Evolutionary conservation across 2,329 filamentous ascomycete species (phyloP).

Genomic region (Falciphora oryzae): DNA sequence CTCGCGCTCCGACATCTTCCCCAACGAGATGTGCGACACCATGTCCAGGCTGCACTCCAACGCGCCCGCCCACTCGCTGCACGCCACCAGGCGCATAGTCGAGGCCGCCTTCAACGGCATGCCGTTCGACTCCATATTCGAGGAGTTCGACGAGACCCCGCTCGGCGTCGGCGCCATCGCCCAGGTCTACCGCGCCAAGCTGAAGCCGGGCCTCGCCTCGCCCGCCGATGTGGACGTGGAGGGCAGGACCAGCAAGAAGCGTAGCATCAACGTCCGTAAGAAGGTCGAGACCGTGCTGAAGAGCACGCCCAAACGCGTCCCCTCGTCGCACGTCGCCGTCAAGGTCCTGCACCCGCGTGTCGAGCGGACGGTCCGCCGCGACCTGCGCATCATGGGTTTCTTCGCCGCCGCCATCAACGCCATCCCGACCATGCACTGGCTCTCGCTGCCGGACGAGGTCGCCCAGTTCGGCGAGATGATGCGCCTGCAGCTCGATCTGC

Average conservation of each 20-base stretch:
- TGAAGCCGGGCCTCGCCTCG: constrained; percentile 71
- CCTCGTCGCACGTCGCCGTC: constrained; percentile 88
- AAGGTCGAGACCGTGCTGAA: constrained; percentile 86
- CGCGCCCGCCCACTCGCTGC: constrained; percentile 83
- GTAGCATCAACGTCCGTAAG: constrained; percentile 58
- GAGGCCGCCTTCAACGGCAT: constrained; percentile 75
- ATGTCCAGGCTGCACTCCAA: constrained; percentile 96
- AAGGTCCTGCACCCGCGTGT: constrained; percentile 93
- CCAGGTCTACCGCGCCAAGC: constrained; percentile 92
- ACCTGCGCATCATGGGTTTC: constrained; percentile 88
- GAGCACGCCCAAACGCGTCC: constrained; percentile 75
- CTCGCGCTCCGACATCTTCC: constrained; percentile 93
- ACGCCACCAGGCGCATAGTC: constrained; percentile 72
- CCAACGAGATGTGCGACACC: constrained; percentile 80
- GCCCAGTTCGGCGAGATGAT: constrained; percentile 97
- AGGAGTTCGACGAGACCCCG: constrained; percentile 86
- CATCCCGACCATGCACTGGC: constrained; percentile 93
- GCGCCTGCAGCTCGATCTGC: constrained; percentile 90
- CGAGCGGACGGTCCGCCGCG: constrained; percentile 82
- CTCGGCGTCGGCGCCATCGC: constrained; percentile 94
- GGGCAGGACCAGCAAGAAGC: constrained; percentile 13
- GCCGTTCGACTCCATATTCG: constrained; percentile 84
- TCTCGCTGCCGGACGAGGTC: constrained; percentile 93
- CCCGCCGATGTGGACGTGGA: constrained; percentile 53
- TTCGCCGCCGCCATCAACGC: constrained; percentile 80